A percentile compares a stretch with the other conserved stretches of the same genome.
These are phyloP conservation scores for Pythium aristosporum DNA, from an alignment of 352 stramenopile genomes.

Conservation along the genomic window DNA sequence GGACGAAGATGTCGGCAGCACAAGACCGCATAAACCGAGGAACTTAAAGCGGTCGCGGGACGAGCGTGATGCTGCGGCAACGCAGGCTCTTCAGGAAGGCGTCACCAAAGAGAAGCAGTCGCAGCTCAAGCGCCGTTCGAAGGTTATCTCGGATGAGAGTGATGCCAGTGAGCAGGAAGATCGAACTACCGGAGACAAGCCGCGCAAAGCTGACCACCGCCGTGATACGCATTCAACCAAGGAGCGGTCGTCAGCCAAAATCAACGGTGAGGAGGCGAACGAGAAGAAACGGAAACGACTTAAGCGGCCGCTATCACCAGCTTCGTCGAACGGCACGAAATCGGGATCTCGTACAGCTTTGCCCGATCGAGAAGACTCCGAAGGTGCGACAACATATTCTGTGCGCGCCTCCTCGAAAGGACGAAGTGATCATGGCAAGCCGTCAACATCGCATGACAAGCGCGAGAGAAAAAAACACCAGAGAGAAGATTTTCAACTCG, in stretches of 20 bases:
- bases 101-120: background rate
- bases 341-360: background rate
- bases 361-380: slow-evolving; percentile 3
- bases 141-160: slow-evolving; percentile 9
- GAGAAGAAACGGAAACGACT: slow-evolving; percentile 9
- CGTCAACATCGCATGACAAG: too few relatives aligned
- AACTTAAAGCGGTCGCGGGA: background rate
- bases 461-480: too few relatives aligned
- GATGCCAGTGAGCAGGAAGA: background rate
- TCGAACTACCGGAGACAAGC: background rate
- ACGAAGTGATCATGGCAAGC: background rate
- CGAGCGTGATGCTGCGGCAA: too few relatives aligned
- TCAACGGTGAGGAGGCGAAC: background rate
- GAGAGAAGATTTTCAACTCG: background rate
- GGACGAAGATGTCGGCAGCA: background rate
- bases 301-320: slow-evolving; percentile 12
- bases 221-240: background rate
- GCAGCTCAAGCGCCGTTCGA: background rate
- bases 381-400: background rate
- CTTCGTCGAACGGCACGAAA: slow-evolving; percentile 10
- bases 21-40: background rate
- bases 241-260: background rate
- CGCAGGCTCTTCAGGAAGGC: background rate
- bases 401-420: background rate
- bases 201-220: background rate